phyloP scores from a whole-genome alignment of 2,329 filamentous ascomycete species.

The Allantophomopsis lycopodina region DNA sequence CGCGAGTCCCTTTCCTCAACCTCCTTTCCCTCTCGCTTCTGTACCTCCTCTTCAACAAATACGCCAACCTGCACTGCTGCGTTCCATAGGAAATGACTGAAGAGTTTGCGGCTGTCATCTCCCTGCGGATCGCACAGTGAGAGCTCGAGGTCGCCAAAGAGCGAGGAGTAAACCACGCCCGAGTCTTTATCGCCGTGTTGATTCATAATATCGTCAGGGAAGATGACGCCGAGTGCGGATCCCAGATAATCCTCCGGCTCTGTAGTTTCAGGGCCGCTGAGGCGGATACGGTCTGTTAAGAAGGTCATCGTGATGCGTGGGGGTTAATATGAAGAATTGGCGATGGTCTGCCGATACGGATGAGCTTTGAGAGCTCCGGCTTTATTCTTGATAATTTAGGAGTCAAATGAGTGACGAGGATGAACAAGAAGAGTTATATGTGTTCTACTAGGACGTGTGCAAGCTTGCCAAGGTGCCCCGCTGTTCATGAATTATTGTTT shows the following conservation, averaged over 20 bases:
- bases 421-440: no score
- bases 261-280: slow-evolving; percentile 20
- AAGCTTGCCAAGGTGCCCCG: no score
- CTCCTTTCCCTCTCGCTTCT: slow-evolving; percentile 4
- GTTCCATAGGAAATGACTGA: slow-evolving; percentile 67
- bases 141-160: slow-evolving; percentile 18
- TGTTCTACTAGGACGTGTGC: no score
- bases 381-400: no score
- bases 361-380: no score
- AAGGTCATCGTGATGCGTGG: no score
- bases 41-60: slow-evolving; percentile 29
- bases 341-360: no score
- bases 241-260: slow-evolving; percentile 47
- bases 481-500: no score
- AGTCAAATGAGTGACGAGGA: no score
- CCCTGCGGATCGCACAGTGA: slow-evolving; percentile 26
- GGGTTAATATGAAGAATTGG: no score
- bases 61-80: slow-evolving; percentile 40
- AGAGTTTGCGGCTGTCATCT: slow-evolving; percentile 43
- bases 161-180: slow-evolving; percentile 44
- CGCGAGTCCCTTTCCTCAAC: slow-evolving; percentile 12
- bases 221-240: slow-evolving; percentile 46
- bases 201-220: slow-evolving; percentile 53
- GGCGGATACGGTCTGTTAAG: slow-evolving; percentile 29
- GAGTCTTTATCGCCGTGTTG: slow-evolving; percentile 44